phyloP scores from a whole-genome alignment of 2,329 filamentous ascomycete species.

The Sporothrix pseudoabietina region DNA sequence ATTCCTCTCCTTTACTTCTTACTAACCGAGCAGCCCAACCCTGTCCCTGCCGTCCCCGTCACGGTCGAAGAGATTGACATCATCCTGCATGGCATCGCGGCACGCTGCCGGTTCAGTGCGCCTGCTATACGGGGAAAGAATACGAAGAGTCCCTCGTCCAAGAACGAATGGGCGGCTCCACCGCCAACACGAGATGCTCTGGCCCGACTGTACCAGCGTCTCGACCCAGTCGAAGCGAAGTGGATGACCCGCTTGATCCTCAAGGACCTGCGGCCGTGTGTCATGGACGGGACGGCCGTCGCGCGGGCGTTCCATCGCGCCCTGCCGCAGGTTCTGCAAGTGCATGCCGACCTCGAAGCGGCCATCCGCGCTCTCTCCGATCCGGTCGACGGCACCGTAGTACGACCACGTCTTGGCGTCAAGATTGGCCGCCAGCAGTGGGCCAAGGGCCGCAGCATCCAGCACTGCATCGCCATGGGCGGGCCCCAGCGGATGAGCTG shows the following conservation, averaged over 20 bases:
- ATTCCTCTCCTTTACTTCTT: not conserved
- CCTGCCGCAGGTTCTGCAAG: conserved; percentile 68
- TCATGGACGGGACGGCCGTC: conserved; percentile 59
- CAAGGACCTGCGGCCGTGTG: conserved; percentile 71
- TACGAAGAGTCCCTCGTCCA: conserved; percentile 6
- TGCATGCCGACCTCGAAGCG: conserved; percentile 67
- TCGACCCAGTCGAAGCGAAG: conserved; percentile 73
- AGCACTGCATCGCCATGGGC: conserved; percentile 70
- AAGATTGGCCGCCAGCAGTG: conserved; percentile 68
- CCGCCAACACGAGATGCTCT: conserved; percentile 47
- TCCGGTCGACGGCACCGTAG: conserved; percentile 41
- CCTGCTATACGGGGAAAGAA: conserved; percentile 54
- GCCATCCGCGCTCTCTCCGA: conserved; percentile 44
- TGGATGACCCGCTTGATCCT: conserved; percentile 83
- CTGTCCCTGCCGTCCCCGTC: conserved; percentile 44
- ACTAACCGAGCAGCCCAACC: conserved; percentile 44
- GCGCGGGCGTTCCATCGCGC: conserved; percentile 67
- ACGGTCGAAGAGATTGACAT: conserved; percentile 73
- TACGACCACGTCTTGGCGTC: conserved; percentile 56
- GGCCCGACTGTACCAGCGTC: conserved; percentile 58
- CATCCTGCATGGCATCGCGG: conserved; percentile 66
- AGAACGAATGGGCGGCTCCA: not conserved
- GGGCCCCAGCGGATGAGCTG: conserved; percentile 63
- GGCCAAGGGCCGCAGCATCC: conserved; percentile 69
- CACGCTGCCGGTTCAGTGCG: conserved; percentile 70